These are phyloP conservation scores for Massariosphaeria phaeospora DNA, from an alignment of 495 filamentous ascomycete species.

Conservation along the genomic window DNA sequence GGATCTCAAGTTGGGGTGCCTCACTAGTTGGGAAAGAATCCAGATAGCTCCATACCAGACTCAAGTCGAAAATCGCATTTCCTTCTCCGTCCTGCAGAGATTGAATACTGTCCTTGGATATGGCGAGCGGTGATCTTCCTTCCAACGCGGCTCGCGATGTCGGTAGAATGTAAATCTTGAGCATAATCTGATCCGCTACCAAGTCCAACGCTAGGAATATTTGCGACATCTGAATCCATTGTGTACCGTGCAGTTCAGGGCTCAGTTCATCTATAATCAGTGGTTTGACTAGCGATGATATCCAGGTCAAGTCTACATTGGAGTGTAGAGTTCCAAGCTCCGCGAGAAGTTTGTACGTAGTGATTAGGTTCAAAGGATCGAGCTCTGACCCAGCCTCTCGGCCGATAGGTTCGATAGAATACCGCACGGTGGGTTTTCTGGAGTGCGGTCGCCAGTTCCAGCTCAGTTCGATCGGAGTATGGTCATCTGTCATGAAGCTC, in stretches of 20 bases:
- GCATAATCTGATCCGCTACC: not conserved
- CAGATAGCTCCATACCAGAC: not conserved
- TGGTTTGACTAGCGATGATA: too few relatives aligned
- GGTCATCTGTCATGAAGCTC: slow-evolving; percentile 44
- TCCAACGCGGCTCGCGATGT: not conserved
- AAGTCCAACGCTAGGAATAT: not conserved
- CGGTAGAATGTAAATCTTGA: not conserved
- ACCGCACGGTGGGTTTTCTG: slow-evolving; percentile 34
- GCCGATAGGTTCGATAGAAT: slow-evolving; percentile 38
- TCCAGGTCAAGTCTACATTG: too few relatives aligned
- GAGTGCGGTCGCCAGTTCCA: slow-evolving; percentile 35
- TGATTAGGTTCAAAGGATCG: slow-evolving; percentile 29
- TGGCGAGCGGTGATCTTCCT: too few relatives aligned
- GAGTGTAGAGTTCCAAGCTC: not conserved
- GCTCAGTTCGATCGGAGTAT: slow-evolving; percentile 41
- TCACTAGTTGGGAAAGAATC: slow-evolving; percentile 10
- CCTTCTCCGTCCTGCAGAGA: not conserved
- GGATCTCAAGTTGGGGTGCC: slow-evolving; percentile 33
- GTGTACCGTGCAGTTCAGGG: not conserved
- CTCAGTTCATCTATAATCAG: not conserved
- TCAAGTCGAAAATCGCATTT: not conserved
- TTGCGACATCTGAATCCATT: not conserved
- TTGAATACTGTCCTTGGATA: not conserved
- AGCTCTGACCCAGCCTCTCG: slow-evolving; percentile 24
- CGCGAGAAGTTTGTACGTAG: slow-evolving; percentile 14